Percentiles rank a stretch among this genome's conserved stretches.
These are phyloP conservation scores for Aureobasidium sp. DNA, from an alignment of 2,329 filamentous ascomycete genomes.

Conservation along the genomic window DNA sequence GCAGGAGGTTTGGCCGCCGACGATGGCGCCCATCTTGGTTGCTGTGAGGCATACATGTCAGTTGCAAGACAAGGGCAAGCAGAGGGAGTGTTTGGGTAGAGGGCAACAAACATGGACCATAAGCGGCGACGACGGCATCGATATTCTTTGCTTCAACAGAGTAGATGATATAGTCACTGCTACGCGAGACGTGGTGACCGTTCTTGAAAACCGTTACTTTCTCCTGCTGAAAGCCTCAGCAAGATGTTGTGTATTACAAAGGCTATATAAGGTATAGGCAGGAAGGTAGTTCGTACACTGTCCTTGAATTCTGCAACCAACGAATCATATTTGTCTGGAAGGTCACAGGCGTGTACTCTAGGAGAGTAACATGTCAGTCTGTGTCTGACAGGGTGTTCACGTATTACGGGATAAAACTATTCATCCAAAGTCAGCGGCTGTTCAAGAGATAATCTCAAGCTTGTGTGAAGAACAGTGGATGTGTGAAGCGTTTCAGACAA, in stretches of 20 bases:
- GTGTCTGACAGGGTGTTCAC: not conserved
- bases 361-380: constrained; percentile 11
- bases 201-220: constrained; percentile 79
- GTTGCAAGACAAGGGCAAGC: not conserved
- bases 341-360: constrained; percentile 93
- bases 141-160: constrained; percentile 93
- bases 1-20: constrained; percentile 96
- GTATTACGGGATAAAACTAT: not conserved
- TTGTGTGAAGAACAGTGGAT: constrained; percentile 8
- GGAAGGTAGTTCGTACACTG: constrained; percentile 58
- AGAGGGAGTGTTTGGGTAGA: not conserved
- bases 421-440: constrained; percentile 13
- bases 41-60: constrained; percentile 44
- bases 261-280: constrained; percentile 26
- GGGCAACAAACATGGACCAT: constrained; percentile 72
- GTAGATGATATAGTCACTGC: constrained; percentile 98
- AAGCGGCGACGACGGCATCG: constrained; percentile 75
- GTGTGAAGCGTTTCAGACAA: constrained; percentile 60
- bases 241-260: constrained; percentile 16
- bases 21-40: constrained; percentile 89
- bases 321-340: constrained; percentile 75
- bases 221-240: constrained; percentile 53
- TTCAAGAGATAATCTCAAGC: not conserved
- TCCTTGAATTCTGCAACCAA: constrained; percentile 73
- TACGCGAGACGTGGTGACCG: constrained; percentile 90